phyloP scores from a whole-genome alignment of 2,329 filamentous ascomycete genomes.

The Periglandula ipomoeae region DNA sequence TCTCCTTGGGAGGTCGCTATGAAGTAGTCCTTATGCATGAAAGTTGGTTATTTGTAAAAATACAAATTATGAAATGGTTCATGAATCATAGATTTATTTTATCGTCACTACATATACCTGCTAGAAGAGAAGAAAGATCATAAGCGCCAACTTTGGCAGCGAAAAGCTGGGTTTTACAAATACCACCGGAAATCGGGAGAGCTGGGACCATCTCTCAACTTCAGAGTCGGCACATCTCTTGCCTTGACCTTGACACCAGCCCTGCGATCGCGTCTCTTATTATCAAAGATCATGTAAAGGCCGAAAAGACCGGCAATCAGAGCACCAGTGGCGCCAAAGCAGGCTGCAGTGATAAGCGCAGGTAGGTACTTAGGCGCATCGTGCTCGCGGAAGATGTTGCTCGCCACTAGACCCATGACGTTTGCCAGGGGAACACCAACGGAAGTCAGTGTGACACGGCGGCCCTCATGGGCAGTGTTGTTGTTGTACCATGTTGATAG shows the following conservation, averaged over 20 bases:
- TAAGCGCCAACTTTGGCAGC: neutral
- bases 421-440: conserved; percentile 69
- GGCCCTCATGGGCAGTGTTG: conserved; percentile 69
- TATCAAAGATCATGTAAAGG: conserved; percentile 48
- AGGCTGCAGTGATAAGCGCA: conserved; percentile 55
- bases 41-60: neutral
- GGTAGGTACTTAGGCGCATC: conserved; percentile 59
- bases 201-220: conserved; percentile 38
- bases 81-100: neutral
- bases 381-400: conserved; percentile 57
- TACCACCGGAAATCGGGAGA: conserved; percentile 44
- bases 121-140: neutral
- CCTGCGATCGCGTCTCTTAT: conserved; percentile 44
- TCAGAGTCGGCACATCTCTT: conserved; percentile 39
- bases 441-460: conserved; percentile 59
- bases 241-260: conserved; percentile 36
- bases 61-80: neutral
- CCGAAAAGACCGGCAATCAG: conserved; percentile 46
- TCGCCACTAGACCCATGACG: conserved; percentile 62
- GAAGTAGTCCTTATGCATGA: neutral
- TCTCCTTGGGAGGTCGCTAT: conserved; percentile 20
- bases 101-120: neutral
- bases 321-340: conserved; percentile 53
- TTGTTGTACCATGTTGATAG: conserved; percentile 65
- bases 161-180: conserved; percentile 15